phyloP scores from a whole-genome alignment of 2,329 filamentous ascomycete genomes.

The Venturia oleaginea region DNA sequence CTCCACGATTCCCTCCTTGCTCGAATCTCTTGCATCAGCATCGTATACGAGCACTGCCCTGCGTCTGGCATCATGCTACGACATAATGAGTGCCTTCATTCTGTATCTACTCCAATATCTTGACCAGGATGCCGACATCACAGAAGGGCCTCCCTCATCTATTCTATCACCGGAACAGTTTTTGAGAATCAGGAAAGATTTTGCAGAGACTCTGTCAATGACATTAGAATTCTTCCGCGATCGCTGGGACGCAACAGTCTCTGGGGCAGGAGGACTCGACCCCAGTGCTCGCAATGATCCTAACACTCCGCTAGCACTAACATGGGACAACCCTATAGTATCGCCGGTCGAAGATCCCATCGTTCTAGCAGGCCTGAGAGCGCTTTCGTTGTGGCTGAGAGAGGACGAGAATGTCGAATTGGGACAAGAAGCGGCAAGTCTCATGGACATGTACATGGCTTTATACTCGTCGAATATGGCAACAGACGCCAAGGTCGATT shows the following conservation, averaged over 20 bases:
- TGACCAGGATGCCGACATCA: constrained; percentile 13
- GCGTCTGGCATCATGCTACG: constrained; percentile 52
- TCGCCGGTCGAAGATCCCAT: constrained; percentile 43
- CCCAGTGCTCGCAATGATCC: constrained; percentile 39
- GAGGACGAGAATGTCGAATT: constrained; percentile 57
- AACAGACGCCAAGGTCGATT: constrained; percentile 18
- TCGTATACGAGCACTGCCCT: constrained; percentile 43
- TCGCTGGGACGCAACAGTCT: constrained; percentile 54
- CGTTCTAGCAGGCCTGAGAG: constrained; percentile 48
- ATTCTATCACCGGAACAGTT: constrained; percentile 50
- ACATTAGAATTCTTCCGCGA: constrained; percentile 59
- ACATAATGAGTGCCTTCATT: constrained; percentile 46
- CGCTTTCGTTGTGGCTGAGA: constrained; percentile 56
- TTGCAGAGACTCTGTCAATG: constrained; percentile 55
- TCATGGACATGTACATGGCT: constrained; percentile 56
- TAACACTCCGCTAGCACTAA: constrained; percentile 25
- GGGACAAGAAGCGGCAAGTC: constrained; percentile 44
- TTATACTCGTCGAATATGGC: constrained; percentile 40
- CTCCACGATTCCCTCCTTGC: constrained; percentile 51
- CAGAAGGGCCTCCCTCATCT: constrained; percentile 24
- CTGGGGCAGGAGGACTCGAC: constrained; percentile 53
- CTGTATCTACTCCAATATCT: constrained; percentile 21
- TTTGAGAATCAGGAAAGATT: constrained; percentile 49
- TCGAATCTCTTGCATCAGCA: constrained; percentile 48
- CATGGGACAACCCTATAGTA: constrained; percentile 47